phyloP scores from a whole-genome alignment of 2,329 filamentous ascomycete genomes.

The Penicillium brasilianum region DNA sequence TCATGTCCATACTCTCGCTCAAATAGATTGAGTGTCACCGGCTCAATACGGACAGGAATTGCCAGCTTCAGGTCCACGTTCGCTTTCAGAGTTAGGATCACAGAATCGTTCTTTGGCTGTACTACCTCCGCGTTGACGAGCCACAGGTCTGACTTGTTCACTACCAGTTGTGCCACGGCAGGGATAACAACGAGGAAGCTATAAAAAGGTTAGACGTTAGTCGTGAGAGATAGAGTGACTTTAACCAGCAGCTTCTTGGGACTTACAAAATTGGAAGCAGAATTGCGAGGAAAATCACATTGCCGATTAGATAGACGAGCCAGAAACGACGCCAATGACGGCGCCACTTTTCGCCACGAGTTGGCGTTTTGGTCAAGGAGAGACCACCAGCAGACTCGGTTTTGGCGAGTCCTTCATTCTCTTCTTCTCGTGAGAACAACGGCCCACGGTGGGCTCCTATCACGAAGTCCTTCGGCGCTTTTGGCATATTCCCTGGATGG shows the following conservation, averaged over 20 bases:
- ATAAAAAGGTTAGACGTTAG: not conserved
- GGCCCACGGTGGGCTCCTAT: slow-evolving; percentile 23
- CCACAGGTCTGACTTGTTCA: slow-evolving; percentile 50
- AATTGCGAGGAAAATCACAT: slow-evolving; percentile 52
- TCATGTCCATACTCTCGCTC: slow-evolving; percentile 21
- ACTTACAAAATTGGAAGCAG: slow-evolving; percentile 54
- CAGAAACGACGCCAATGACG: slow-evolving; percentile 52
- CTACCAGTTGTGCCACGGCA: slow-evolving; percentile 53
- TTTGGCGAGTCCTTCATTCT: slow-evolving; percentile 18
- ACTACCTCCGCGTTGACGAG: slow-evolving; percentile 35
- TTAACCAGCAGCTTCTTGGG: not conserved
- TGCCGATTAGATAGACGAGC: slow-evolving; percentile 52
- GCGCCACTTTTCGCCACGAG: slow-evolving; percentile 43
- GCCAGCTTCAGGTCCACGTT: slow-evolving; percentile 28
- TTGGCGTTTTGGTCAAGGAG: slow-evolving; percentile 16
- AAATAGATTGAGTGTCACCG: slow-evolving; percentile 24
- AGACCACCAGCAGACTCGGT: slow-evolving; percentile 18
- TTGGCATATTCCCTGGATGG: slow-evolving; percentile 1
- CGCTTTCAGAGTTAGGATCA: slow-evolving; percentile 27
- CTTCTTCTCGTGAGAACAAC: slow-evolving; percentile 15
- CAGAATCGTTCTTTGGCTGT: slow-evolving; percentile 27
- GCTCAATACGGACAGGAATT: slow-evolving; percentile 27
- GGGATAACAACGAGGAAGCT: slow-evolving; percentile 57
- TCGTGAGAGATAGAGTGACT: too few relatives aligned
- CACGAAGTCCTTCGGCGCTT: slow-evolving; percentile 16